Evolutionary conservation across 2,329 filamentous ascomycete species (phyloP), one percentile per base, ranked within the genome.

Genomic region (Dryadomyces quercus-mongolicae): DNA sequence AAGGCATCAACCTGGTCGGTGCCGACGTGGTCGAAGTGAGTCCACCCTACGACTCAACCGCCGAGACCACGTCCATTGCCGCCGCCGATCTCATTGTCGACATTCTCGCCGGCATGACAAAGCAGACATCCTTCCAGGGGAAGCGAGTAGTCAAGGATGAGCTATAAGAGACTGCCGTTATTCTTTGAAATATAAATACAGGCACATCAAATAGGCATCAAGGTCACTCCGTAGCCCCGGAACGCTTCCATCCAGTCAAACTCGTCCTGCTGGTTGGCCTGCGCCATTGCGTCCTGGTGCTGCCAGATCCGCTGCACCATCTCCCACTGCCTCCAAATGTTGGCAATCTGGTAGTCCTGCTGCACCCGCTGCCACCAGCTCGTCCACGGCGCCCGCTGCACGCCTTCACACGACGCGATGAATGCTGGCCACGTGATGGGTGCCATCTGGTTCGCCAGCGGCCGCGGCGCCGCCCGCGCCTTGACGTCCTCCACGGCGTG

Each of bases 21-120:
- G 90, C 88, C 0, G 90, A 95, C 68, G 80, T 95, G 49, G 90
- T 95, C 5, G 90, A 95, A 73, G 87, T 93, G 9, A 82, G 84
- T 45, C 89, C 89, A 0, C 85, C 85, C 13, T 95, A 94, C 64
- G 88, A 95, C 72, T 83, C 84, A 7, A 34, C 51, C 3, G 56
- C 54, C 18, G 56, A 57, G 56, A 54, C 53, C 1, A 57, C 56
- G 45, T 56, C 56, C 4, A 53, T 57, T 40, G 56, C 43, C 1
- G 56, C 56, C 2, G 54, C 56, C 3, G 56, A 57, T 15, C 22
- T 57, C 18, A 57, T 57, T 38, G 50, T 57, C 15, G 56, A 57
- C 31, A 57, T 57, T 13, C 46, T 57, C 46, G 56, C 56, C 1
- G 52, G 52, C 18, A 57, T 57, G 56, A 43, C 42, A 5, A 57